These are phyloP conservation scores for Endogone sp. DNA, from an alignment of 192 early-diverging fungal species.

Conservation along the genomic window DNA sequence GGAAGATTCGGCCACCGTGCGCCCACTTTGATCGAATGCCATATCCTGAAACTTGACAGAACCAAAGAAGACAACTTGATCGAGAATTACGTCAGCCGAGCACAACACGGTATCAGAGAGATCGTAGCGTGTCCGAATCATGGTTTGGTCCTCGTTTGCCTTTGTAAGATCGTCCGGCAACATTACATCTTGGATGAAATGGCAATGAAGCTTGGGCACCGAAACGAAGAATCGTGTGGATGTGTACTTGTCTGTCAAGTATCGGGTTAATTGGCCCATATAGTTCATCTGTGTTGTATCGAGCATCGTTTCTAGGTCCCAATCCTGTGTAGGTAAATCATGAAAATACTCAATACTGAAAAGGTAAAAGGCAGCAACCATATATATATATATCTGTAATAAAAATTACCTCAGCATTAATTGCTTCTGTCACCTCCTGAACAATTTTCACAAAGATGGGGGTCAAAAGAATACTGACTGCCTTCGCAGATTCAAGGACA, in stretches of 20 bases:
- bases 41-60: constrained; percentile 45
- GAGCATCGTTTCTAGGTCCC: constrained; percentile 59
- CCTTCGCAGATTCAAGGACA: constrained; percentile 46
- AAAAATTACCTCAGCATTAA: constrained; percentile 46
- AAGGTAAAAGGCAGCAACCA: not conserved
- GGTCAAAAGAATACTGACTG: constrained; percentile 58
- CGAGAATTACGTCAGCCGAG: constrained; percentile 56
- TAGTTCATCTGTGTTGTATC: constrained; percentile 64
- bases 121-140: constrained; percentile 51
- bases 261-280: constrained; percentile 49
- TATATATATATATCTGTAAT: no score
- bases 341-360: not conserved
- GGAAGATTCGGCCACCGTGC: constrained; percentile 35
- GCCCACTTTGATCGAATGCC: constrained; percentile 43
- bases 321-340: constrained; percentile 49
- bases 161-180: constrained; percentile 52
- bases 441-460: constrained; percentile 67
- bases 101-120: constrained; percentile 57
- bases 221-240: constrained; percentile 49
- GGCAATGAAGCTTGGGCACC: constrained; percentile 51
- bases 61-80: constrained; percentile 44
- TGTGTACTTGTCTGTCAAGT: constrained; percentile 42
- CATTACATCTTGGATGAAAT: constrained; percentile 71
- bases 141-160: constrained; percentile 41
- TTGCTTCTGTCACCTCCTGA: constrained; percentile 55